Base-by-base conservation (phyloP, 805 yeast species). In the Dipodascus geniculatus region DNA sequence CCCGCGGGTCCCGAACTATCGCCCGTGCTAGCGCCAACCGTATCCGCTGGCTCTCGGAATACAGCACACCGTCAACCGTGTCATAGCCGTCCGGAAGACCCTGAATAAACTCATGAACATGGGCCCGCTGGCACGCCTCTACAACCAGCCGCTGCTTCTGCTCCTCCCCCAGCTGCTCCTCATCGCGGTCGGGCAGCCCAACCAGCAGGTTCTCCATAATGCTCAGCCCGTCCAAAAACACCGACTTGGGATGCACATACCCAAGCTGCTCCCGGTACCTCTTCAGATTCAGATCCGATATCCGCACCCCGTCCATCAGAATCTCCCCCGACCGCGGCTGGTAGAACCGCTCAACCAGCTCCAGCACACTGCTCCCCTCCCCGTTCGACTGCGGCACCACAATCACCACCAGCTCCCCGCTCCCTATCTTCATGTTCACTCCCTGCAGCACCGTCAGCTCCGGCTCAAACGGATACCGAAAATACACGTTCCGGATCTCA, bases 11-110 rank as follows among this genome's bases (percentile, higher is more conserved):
- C 55, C 83, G 80, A 54, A 82, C 76, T 56, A 82, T 69, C 1
- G 85, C 85, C 57, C 88, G 70, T 0, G 87, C 87, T 64, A 82
- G 79, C 3, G 87, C 87, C 42, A 82, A 70, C 58, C 86, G 74
- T 66, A 82, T 87, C 62, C 82, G 81, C 63, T 82, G 88, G 3
- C 88, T 87, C 35, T 87, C 87, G 3, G 84, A 79, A 23, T 82
- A 64, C 22, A 78, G 67, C 2, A 75, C 64, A 1, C 82, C 82
- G 49, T 76, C 73, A 11, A 71, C 64, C 0, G 82, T 78, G 52
- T 78, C 78, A 60, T 77, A 79, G 2, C 80, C 80, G 48, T 79
- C 80, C 0, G 82, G 81, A 57, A 79, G 73, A 1, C 72, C 63
- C 61, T 64, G 65, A 35, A 78, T 74, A 58, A 78, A 78, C 55